Percentiles rank a stretch among this genome's conserved stretches.
phyloP scores from a whole-genome alignment of 176 grass and related monocot genomes.

The Bonia amplexicaulis region DNA sequence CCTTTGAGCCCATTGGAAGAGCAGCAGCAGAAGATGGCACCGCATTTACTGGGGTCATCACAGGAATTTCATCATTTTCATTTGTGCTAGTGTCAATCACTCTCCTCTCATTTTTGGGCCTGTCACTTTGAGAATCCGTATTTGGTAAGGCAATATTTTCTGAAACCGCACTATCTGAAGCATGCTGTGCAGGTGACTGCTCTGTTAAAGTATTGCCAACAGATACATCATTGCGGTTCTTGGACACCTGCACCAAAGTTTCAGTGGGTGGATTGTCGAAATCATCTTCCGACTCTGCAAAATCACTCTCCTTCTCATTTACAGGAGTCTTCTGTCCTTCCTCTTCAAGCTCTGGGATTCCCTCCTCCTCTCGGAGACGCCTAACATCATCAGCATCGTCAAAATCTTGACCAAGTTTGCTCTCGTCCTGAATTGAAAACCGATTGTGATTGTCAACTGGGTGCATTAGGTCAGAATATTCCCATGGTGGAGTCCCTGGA shows the following conservation, averaged over 20 bases:
- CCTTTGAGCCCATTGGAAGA: slow-evolving; percentile 16
- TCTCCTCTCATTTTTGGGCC: background rate
- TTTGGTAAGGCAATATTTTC: background rate
- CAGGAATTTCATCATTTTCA: background rate
- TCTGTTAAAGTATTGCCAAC: background rate
- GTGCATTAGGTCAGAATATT: slow-evolving; percentile 49
- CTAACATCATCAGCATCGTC: slow-evolving; percentile 38
- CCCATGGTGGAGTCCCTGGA: slow-evolving; percentile 25
- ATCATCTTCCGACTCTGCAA: slow-evolving; percentile 41
- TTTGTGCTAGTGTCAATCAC: background rate
- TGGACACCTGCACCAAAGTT: slow-evolving; percentile 24
- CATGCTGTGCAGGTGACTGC: background rate
- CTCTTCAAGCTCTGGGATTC: slow-evolving; percentile 47
- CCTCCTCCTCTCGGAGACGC: slow-evolving; percentile 37
- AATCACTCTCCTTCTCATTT: slow-evolving; percentile 21
- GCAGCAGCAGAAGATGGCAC: background rate
- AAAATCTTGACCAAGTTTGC: slow-evolving; percentile 8
- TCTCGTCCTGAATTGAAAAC: slow-evolving; percentile 19
- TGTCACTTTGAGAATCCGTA: background rate
- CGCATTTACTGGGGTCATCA: background rate
- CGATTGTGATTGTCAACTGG: slow-evolving; percentile 36
- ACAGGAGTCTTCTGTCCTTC: slow-evolving; percentile 25
- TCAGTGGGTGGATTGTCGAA: slow-evolving; percentile 40
- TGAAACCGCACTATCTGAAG: background rate
- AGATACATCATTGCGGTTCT: slow-evolving; percentile 35